phyloP scores from a whole-genome alignment of 306 rosid genomes.

The Cucurbita pepo region DNA sequence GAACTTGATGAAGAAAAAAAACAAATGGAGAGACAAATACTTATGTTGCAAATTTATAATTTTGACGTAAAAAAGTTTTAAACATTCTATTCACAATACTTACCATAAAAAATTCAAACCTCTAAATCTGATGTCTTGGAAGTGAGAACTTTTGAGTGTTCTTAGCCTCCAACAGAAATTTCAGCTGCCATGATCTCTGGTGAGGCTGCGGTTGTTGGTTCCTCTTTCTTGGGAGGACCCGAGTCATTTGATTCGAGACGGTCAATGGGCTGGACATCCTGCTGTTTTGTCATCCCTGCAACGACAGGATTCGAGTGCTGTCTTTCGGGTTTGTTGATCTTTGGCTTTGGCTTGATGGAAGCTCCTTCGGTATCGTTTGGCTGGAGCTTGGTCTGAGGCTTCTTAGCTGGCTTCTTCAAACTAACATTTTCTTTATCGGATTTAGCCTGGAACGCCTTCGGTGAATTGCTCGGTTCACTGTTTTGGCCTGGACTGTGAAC shows the following conservation, averaged over 20 bases:
- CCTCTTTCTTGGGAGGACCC: slow-evolving; percentile 16
- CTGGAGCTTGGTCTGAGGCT: slow-evolving; percentile 29
- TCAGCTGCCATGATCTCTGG: slow-evolving; percentile 45
- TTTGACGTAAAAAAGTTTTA: background rate
- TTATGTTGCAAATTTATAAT: background rate
- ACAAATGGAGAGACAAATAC: background rate
- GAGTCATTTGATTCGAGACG: slow-evolving; percentile 16
- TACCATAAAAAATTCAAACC: background rate
- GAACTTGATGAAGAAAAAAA: background rate
- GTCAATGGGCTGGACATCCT: slow-evolving; percentile 14
- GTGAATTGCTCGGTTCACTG: slow-evolving; percentile 30
- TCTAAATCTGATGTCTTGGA: background rate
- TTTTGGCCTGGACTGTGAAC: slow-evolving; percentile 32
- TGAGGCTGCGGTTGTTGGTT: slow-evolving; percentile 13
- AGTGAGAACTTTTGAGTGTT: background rate
- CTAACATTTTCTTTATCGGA: slow-evolving; percentile 20
- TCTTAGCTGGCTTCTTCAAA: slow-evolving; percentile 40
- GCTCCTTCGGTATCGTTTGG: slow-evolving; percentile 29
- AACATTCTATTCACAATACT: slow-evolving; percentile 12
- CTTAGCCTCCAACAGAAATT: slow-evolving; percentile 45
- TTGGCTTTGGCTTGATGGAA: slow-evolving; percentile 11
- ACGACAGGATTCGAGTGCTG: slow-evolving; percentile 19
- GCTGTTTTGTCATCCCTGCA: slow-evolving; percentile 20
- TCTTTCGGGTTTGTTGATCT: slow-evolving; percentile 10
- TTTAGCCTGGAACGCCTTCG: slow-evolving; percentile 18